phyloP scores from a whole-genome alignment of 1,284 basidiomycete species.

The Ceratobasidium sp. region DNA sequence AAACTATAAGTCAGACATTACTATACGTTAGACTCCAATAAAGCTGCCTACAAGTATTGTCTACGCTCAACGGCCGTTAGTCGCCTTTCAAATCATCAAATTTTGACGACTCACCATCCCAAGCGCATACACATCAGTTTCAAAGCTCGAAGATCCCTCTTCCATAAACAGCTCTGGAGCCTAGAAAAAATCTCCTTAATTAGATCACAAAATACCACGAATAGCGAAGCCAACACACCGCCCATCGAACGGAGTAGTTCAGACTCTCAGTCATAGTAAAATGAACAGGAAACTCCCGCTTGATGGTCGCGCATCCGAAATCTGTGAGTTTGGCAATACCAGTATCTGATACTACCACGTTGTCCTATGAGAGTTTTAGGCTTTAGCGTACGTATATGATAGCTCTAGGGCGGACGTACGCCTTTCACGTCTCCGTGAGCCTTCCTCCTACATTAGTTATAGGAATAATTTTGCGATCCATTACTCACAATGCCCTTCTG shows the following conservation, averaged over 20 bases:
- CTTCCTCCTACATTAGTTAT: not conserved
- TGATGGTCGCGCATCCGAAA: conserved; percentile 35
- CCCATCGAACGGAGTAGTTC: conserved; percentile 33
- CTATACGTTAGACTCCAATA: not conserved
- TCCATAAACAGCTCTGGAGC: conserved; percentile 31
- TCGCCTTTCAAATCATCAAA: not conserved
- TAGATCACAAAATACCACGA: not conserved
- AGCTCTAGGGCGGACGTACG: not conserved
- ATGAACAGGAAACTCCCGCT: conserved; percentile 28
- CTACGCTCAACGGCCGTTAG: not conserved
- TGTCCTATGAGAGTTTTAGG: conserved; percentile 3
- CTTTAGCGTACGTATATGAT: not conserved
- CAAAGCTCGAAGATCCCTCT: conserved; percentile 11
- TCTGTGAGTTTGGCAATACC: conserved; percentile 27
- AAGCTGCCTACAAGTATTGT: conserved; percentile 18
- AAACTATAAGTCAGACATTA: not conserved
- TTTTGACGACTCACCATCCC: conserved; percentile 5
- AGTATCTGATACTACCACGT: conserved; percentile 24
- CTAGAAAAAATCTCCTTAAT: not conserved
- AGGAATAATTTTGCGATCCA: not conserved
- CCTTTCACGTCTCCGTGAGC: conserved; percentile 39
- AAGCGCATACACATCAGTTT: conserved; percentile 32
- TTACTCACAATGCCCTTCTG: conserved; percentile 13
- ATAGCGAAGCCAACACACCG: not conserved
- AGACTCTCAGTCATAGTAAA: conserved; percentile 33